phyloP scores from a whole-genome alignment of 495 filamentous ascomycete species.

The Trichoderma parareesei region DNA sequence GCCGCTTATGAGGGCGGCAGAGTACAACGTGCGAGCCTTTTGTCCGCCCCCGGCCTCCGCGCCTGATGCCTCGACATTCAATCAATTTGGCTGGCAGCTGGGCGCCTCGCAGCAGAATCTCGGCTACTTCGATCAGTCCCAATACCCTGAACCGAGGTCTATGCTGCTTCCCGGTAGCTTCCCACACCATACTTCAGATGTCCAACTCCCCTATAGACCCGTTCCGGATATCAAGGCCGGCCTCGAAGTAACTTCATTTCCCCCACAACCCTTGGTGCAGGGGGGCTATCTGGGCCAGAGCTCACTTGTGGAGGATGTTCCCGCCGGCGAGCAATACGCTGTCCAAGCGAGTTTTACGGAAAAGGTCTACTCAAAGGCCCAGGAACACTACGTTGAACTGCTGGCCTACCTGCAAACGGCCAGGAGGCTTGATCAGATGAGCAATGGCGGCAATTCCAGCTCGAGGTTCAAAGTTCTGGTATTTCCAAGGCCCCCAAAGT shows the following conservation, averaged over 20 bases:
- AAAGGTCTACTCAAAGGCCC: conserved; percentile 73
- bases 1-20: conserved; percentile 1
- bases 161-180: neutral
- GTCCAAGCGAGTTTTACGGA: conserved; percentile 65
- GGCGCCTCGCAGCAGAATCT: neutral
- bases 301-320: neutral
- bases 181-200: neutral
- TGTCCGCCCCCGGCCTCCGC: conserved; percentile 4
- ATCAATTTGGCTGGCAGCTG: neutral
- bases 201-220: neutral
- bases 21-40: conserved; percentile 11
- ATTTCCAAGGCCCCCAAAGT: conserved; percentile 39
- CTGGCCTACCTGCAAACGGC: conserved; percentile 64
- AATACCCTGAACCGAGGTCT: neutral
- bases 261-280: neutral
- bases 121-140: neutral
- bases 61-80: neutral
- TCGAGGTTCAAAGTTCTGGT: conserved; percentile 34
- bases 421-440: conserved; percentile 36
- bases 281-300: neutral
- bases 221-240: neutral
- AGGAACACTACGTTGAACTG: conserved; percentile 81
- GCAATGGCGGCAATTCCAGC: conserved; percentile 18
- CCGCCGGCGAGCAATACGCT: conserved; percentile 17
- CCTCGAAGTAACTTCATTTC: neutral